Percentiles rank a stretch among this genome's conserved stretches.
phyloP scores from a whole-genome alignment of 2,329 filamentous ascomycete genomes.

The Claviceps quebecensis region DNA sequence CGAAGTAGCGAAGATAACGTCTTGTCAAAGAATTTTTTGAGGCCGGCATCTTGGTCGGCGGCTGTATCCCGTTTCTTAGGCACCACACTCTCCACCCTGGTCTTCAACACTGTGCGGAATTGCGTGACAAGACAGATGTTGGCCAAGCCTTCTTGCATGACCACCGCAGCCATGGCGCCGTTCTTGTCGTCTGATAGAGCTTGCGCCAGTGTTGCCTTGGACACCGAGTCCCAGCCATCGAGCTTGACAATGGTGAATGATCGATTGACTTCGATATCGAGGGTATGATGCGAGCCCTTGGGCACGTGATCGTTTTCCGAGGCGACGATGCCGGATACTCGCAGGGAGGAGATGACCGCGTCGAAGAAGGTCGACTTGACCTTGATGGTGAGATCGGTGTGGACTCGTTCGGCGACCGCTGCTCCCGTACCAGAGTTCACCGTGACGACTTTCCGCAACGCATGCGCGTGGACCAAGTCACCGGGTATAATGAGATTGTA shows the following conservation, averaged over 20 bases:
- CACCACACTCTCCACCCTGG: constrained; percentile 46
- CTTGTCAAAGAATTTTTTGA: constrained; percentile 62
- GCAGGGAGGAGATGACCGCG: constrained; percentile 38
- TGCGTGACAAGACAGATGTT: constrained; percentile 75
- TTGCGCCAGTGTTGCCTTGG: constrained; percentile 62
- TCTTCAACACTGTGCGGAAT: constrained; percentile 60
- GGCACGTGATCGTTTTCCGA: constrained; percentile 38
- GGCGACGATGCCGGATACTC: constrained; percentile 40
- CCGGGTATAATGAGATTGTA: constrained; percentile 44
- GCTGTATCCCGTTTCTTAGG: constrained; percentile 53
- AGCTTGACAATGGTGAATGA: constrained; percentile 82
- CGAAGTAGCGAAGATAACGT: constrained; percentile 62
- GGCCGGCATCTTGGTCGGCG: constrained; percentile 53
- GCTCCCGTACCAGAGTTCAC: constrained; percentile 35
- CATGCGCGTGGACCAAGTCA: constrained; percentile 40
- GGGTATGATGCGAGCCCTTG: constrained; percentile 43
- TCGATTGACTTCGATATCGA: constrained; percentile 74
- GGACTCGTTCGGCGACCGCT: constrained; percentile 35
- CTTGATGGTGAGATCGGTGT: constrained; percentile 41
- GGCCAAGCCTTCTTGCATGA: constrained; percentile 81
- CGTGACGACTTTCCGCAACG: constrained; percentile 40
- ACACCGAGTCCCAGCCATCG: constrained; percentile 78
- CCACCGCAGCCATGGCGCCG: constrained; percentile 74
- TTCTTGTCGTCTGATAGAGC: constrained; percentile 65
- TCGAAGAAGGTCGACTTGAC: constrained; percentile 47